Percentiles rank a stretch among this genome's conserved stretches.
Conservation (phyloP, 768 basidiomycete genomes). For the Lentinula lateritia region DNA sequence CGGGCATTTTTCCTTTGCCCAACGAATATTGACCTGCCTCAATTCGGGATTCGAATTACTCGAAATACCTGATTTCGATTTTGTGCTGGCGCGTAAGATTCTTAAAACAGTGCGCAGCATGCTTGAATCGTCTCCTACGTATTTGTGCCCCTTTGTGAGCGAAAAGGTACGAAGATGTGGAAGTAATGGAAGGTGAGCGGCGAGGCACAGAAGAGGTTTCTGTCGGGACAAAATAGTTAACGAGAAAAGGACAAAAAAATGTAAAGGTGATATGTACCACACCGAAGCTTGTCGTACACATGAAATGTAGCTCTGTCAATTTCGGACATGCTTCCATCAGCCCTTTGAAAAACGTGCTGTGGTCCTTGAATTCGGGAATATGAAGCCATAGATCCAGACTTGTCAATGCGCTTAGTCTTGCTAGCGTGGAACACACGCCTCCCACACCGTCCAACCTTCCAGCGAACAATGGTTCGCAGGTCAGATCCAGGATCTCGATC, state of each 20-base stretch:
- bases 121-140: constrained; percentile 27
- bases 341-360: not conserved
- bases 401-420: constrained; percentile 29
- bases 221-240: constrained; percentile 11
- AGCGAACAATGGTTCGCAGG: constrained; percentile 43
- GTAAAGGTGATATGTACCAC: constrained; percentile 21
- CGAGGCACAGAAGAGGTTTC: constrained; percentile 38
- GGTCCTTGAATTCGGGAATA: constrained; percentile 3
- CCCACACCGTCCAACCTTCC: constrained; percentile 26
- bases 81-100: constrained; percentile 26
- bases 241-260: not conserved
- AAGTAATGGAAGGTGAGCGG: constrained; percentile 30
- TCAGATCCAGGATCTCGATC: constrained; percentile 40
- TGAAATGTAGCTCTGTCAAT: constrained; percentile 43
- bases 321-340: constrained; percentile 31
- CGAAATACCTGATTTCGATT: not conserved
- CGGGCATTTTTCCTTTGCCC: constrained; percentile 40
- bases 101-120: constrained; percentile 38
- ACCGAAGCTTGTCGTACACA: constrained; percentile 44
- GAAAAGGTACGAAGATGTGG: constrained; percentile 39
- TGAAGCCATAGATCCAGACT: constrained; percentile 46
- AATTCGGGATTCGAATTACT: constrained; percentile 12
- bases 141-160: constrained; percentile 44
- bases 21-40: constrained; percentile 40
- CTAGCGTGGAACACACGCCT: constrained; percentile 28